A percentile compares a stretch with the other conserved stretches of the same genome.
Evolutionary conservation across 2,329 filamentous ascomycete species (phyloP).

Genomic region (Ophiostoma pallidulum): DNA sequence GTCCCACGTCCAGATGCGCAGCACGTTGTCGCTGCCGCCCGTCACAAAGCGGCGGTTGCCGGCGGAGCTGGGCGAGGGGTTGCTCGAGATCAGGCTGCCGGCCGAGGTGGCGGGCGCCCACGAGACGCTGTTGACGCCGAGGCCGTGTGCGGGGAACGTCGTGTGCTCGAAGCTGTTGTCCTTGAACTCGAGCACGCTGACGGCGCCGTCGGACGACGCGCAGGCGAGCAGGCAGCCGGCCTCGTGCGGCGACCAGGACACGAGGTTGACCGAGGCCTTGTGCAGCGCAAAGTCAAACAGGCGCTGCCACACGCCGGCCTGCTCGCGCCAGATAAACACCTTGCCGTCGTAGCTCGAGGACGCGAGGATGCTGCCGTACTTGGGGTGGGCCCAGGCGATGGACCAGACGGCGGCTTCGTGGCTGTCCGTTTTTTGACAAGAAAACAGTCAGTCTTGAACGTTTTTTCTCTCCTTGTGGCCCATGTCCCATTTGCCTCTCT

Average conservation of each 20-base stretch:
- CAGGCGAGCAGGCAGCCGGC: constrained; percentile 89
- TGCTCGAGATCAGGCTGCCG: constrained; percentile 73
- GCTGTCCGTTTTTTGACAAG: constrained; percentile 43
- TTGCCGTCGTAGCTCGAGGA: constrained; percentile 95
- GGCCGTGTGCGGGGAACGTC: constrained; percentile 83
- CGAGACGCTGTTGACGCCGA: constrained; percentile 90
- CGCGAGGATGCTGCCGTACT: constrained; percentile 96
- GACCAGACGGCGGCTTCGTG: constrained; percentile 98
- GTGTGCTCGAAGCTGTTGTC: constrained; percentile 76
- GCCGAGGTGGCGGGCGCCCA: constrained; percentile 85
- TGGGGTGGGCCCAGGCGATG: constrained; percentile 95
- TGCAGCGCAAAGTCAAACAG: constrained; percentile 91
- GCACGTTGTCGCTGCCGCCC: constrained; percentile 82
- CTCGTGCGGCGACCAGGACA: constrained; percentile 96
- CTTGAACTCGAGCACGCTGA: constrained; percentile 92
- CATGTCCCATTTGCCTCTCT: no score
- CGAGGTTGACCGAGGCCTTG: constrained; percentile 93
- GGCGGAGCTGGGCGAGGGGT: constrained; percentile 45
- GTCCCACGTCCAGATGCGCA: constrained; percentile 89
- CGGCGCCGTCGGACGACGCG: constrained; percentile 86
- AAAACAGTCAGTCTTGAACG: not conserved
- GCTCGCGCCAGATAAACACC: constrained; percentile 97
- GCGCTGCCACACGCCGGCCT: constrained; percentile 64
- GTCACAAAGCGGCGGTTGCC: constrained; percentile 81
- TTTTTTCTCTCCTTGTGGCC: not conserved